A percentile compares a stretch with the other conserved stretches of the same genome.
Conservation (phyloP, 768 basidiomycete species). For the Rhodotorula toruloides region DNA sequence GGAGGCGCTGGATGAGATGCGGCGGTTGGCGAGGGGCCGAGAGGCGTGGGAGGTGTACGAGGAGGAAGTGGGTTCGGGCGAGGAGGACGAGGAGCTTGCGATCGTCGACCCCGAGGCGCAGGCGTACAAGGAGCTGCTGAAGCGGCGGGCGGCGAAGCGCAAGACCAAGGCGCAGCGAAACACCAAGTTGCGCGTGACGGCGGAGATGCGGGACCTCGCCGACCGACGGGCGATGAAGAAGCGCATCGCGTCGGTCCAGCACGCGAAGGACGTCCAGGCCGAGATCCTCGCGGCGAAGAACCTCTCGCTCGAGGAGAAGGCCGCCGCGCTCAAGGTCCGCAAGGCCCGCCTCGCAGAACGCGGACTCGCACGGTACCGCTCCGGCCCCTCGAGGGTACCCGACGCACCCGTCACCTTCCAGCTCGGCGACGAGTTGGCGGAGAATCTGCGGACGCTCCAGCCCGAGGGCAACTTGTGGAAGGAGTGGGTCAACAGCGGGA, state of each 20-base stretch:
- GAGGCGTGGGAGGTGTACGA: conserved; percentile 36
- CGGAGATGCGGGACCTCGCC: conserved; percentile 19
- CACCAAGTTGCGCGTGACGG: conserved; percentile 23
- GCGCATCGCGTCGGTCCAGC: conserved; percentile 35
- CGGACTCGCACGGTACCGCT: conserved; percentile 39
- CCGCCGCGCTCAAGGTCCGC: conserved; percentile 26
- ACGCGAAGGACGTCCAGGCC: conserved; percentile 47
- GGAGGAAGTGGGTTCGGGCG: conserved; percentile 40
- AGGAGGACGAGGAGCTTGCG: conserved; percentile 12
- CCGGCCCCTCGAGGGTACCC: conserved; percentile 39
- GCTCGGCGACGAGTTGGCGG: conserved; percentile 41
- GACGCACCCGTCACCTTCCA: conserved; percentile 37
- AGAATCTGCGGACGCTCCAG: conserved; percentile 39
- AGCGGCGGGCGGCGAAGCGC: conserved; percentile 24
- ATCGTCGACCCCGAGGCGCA: conserved; percentile 24
- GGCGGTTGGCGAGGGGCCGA: background rate
- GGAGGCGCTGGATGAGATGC: conserved; percentile 25
- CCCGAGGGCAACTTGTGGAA: conserved; percentile 43
- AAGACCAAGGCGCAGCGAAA: conserved; percentile 39
- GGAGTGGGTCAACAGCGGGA: conserved; percentile 41
- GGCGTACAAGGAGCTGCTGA: conserved; percentile 22
- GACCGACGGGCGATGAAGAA: conserved; percentile 34
- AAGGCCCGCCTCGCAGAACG: conserved; percentile 28
- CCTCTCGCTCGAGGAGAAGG: conserved; percentile 38
- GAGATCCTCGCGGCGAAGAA: conserved; percentile 41